Evolutionary conservation across 2,329 filamentous ascomycete species (phyloP).

Genomic region (Microcyclospora tardicrescens): DNA sequence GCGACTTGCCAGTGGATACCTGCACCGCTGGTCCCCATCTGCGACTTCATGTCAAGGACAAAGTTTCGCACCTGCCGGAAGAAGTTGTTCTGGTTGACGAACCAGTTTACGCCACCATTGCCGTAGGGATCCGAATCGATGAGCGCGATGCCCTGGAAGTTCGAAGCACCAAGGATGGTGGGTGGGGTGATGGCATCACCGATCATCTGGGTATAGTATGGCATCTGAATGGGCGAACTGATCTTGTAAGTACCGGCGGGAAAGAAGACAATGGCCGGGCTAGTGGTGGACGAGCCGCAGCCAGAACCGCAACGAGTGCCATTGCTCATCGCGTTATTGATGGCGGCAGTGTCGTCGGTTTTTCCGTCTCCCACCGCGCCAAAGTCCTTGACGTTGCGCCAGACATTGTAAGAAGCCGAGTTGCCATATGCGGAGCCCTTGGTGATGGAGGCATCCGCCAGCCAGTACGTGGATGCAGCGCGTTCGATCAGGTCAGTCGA

Average conservation of each 20-base stretch:
- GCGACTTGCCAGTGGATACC: constrained; percentile 43
- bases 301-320: constrained; percentile 37
- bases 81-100: constrained; percentile 43
- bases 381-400: constrained; percentile 35
- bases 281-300: constrained; percentile 49
- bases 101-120: constrained; percentile 37
- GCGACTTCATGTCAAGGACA: constrained; percentile 34
- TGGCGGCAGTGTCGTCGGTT: constrained; percentile 48
- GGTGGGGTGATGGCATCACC: constrained; percentile 45
- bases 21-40: constrained; percentile 21
- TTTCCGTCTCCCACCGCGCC: constrained; percentile 43
- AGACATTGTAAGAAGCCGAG: constrained; percentile 46
- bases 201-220: constrained; percentile 49
- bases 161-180: constrained; percentile 26
- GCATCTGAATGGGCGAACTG: constrained; percentile 41
- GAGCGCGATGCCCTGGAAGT: constrained; percentile 72
- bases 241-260: constrained; percentile 47
- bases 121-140: constrained; percentile 82
- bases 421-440: constrained; percentile 57
- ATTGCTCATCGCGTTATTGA: constrained; percentile 28
- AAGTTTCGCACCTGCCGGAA: constrained; percentile 44
- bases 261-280: constrained; percentile 43
- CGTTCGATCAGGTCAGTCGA: constrained; percentile 13
- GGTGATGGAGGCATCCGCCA: constrained; percentile 51
- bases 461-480: constrained; percentile 50